phyloP scores from a whole-genome alignment of 2,329 filamentous ascomycete genomes.

The Trichoderma sp. region DNA sequence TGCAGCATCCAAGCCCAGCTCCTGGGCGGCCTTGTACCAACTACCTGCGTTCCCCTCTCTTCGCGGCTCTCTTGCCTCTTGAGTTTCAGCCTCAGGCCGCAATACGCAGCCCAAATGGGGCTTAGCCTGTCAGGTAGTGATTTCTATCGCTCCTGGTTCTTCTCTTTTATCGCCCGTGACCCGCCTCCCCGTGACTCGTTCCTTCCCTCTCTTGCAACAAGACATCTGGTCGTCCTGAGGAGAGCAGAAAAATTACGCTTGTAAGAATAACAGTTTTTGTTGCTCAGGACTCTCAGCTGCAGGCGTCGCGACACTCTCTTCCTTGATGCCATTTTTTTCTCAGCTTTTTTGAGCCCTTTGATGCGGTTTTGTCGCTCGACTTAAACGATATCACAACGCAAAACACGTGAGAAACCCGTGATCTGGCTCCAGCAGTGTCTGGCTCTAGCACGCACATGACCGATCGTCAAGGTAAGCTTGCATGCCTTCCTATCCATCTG shows the following conservation, averaged over 20 bases:
- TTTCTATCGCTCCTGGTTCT: conserved; percentile 35
- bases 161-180: conserved; percentile 44
- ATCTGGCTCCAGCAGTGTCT: conserved; percentile 39
- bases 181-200: conserved; percentile 31
- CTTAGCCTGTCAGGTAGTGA: conserved; percentile 10
- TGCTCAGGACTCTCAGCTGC: conserved; percentile 21
- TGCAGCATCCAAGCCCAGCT: neutral
- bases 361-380: conserved; percentile 29
- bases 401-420: conserved; percentile 52
- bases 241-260: neutral
- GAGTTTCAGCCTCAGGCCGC: conserved; percentile 22
- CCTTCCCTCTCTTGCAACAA: conserved; percentile 23
- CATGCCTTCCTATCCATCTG: conserved; percentile 28
- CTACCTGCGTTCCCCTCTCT: neutral
- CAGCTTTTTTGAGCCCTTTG: conserved; percentile 22
- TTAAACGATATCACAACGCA: conserved; percentile 51
- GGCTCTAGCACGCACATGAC: conserved; percentile 42
- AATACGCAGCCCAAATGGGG: conserved; percentile 1
- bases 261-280: conserved; percentile 23
- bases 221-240: neutral
- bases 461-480: conserved; percentile 43
- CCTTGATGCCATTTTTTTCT: conserved; percentile 11
- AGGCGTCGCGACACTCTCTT: conserved; percentile 18
- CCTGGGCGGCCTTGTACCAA: neutral
- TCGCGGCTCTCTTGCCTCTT: neutral